Conservation (phyloP, 1,284 basidiomycete species). For the Ustilago shanxiensis region DNA sequence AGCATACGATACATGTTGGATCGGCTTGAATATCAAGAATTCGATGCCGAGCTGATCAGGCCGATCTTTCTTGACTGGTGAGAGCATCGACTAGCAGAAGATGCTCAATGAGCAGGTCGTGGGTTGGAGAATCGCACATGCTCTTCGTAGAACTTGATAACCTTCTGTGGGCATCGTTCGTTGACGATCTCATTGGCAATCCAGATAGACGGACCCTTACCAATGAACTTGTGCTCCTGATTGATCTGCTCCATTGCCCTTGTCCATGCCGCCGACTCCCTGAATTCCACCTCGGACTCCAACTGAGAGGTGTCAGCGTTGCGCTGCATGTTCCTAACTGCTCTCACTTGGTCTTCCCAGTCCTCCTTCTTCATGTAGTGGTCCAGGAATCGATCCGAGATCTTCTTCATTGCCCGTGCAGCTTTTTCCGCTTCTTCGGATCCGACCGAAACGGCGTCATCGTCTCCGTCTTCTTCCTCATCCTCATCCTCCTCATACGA, state of each 20-base stretch:
- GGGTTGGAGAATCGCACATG: conserved; percentile 48
- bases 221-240: conserved; percentile 1
- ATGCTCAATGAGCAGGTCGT: background rate
- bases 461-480: too few species aligned
- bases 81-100: too few species aligned
- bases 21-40: too few species aligned
- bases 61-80: too few species aligned
- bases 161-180: conserved; percentile 48
- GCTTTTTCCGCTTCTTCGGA: conserved; percentile 1
- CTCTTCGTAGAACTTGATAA: conserved; percentile 53
- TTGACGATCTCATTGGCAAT: conserved; percentile 37
- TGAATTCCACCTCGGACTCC: conserved; percentile 41
- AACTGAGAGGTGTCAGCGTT: conserved; percentile 25
- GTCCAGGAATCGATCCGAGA: conserved; percentile 22
- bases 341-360: conserved; percentile 35
- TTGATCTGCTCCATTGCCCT: conserved; percentile 18
- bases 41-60: too few species aligned
- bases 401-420: conserved; percentile 15
- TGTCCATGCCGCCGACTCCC: background rate
- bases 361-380: conserved; percentile 26
- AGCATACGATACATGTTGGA: too few species aligned
- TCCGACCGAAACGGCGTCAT: background rate
- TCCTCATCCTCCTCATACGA: conserved; percentile 14
- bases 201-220: conserved; percentile 36
- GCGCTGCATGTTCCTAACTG: conserved; percentile 46